Base-by-base conservation (phyloP, 1,284 basidiomycete species). In the Puccinia horiana region DNA sequence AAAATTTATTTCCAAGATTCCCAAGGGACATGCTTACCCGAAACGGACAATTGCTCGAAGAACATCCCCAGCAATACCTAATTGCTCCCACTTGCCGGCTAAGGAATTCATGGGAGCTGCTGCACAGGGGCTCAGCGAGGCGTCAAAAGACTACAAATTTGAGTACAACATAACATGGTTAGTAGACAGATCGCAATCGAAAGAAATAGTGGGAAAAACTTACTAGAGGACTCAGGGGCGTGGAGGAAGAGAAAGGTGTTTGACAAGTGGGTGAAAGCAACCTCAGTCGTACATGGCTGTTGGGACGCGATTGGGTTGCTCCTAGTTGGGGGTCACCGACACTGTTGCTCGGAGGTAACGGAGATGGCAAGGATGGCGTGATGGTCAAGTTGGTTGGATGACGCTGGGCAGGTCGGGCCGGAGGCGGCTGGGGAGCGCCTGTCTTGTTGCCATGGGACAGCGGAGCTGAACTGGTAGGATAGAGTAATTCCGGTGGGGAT, bases 21-120 rank as follows among this genome's bases (percentile, higher is more conserved):
- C 32, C 0, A 40, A 16, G 1, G 35, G 29, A 42, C 3, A 1
- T 16, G 56, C 70, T 87, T 86, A 96, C 93, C 96, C 96, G 86
- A 98, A 98, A 87, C 96, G 96, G 84, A 91, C 92, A 83, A 99
- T 90, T 18, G 94, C 95, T 76, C 94, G 91, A 84, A 97, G 89
- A 40, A 99, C 89, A 84, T 98, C 96, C 47, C 93, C 91, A 40
- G 93, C 91, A 65, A 99, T 89, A 77, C 92, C 90, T 75, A 98
- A 88, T 85, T 97, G 94, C 84, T 98, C 96, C 96, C 96, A 99
- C 88, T 98, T 98, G 16, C 52, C 78, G 2, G 78, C 67, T 26
- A 81, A 42, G 37, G 78, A 81, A 58, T 72, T 81, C 8, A 52
- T 23, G 23, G 77, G 77, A 23, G 77, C 20, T 11, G 65, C 54